Conservation (phyloP, 805 yeast genomes). For the Myxozyma geophila region DNA sequence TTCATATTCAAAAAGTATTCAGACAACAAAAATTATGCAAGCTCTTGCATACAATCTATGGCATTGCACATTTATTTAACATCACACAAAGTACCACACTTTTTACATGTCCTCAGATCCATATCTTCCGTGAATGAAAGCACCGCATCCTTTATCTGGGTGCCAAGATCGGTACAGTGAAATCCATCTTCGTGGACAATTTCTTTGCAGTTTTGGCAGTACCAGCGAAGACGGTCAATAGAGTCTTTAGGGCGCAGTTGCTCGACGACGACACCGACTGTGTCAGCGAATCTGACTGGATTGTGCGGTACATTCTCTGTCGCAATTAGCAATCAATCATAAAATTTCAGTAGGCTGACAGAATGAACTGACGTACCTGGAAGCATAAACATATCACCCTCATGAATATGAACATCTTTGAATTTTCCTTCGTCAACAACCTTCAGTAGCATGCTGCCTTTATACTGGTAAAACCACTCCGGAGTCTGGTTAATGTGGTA, state of each 20-base stretch:
- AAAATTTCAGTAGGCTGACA: neutral
- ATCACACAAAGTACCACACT: slow-evolving; percentile 60
- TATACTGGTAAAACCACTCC: slow-evolving; percentile 87
- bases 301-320: slow-evolving; percentile 78
- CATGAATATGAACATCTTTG: slow-evolving; percentile 72
- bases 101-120: slow-evolving; percentile 69
- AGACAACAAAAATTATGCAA: no score
- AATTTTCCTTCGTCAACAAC: slow-evolving; percentile 83
- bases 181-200: slow-evolving; percentile 71
- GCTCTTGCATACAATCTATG: neutral
- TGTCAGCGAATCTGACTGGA: slow-evolving; percentile 83
- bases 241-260: slow-evolving; percentile 81
- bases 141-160: slow-evolving; percentile 87
- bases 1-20: no score
- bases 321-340: neutral
- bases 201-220: slow-evolving; percentile 70
- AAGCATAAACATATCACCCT: slow-evolving; percentile 85
- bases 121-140: slow-evolving; percentile 65
- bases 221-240: slow-evolving; percentile 83
- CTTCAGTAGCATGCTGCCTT: slow-evolving; percentile 79
- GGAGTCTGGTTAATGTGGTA: slow-evolving; percentile 94
- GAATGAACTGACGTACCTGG: slow-evolving; percentile 50
- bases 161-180: slow-evolving; percentile 80
- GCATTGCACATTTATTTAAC: slow-evolving; percentile 40
- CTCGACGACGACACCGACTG: slow-evolving; percentile 89